phyloP scores from a whole-genome alignment of 352 stramenopile species.

The Globisporangium paroecandrum region DNA sequence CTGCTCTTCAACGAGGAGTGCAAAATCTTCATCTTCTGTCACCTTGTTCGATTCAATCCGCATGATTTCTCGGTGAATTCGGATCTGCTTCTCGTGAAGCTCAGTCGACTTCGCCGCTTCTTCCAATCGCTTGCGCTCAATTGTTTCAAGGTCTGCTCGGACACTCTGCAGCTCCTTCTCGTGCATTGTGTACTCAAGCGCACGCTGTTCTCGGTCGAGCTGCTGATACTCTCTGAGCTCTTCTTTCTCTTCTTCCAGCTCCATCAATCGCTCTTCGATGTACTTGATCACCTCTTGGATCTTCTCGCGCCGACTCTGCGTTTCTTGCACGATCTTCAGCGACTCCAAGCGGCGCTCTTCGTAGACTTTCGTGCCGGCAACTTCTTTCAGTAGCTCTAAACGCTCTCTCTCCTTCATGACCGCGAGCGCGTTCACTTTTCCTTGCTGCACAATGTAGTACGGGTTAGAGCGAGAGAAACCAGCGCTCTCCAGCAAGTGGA shows the following conservation, averaged over 20 bases:
- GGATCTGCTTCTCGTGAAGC: constrained; percentile 69
- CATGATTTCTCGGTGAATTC: constrained; percentile 47
- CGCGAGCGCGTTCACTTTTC: constrained; percentile 97
- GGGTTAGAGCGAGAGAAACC: constrained; percentile 99
- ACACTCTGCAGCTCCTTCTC: constrained; percentile 82
- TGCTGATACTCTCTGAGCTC: constrained; percentile 95
- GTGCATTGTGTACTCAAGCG: constrained; percentile 97
- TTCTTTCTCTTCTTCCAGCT: constrained; percentile 99
- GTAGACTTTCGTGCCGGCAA: constrained; percentile 98
- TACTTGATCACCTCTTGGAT: constrained; percentile 95
- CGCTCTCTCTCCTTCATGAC: constrained; percentile 98
- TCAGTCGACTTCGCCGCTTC: constrained; percentile 48
- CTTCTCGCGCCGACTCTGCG: constrained; percentile 92
- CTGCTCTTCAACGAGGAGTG: constrained; percentile 43
- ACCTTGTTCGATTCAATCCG: constrained; percentile 42
- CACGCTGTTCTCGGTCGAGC: constrained; percentile 93
- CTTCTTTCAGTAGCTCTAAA: constrained; percentile 97
- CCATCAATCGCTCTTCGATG: constrained; percentile 91
- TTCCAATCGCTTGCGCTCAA: constrained; percentile 65
- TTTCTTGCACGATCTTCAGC: constrained; percentile 97
- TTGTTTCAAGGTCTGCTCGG: constrained; percentile 52
- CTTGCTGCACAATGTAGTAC: constrained; percentile 99
- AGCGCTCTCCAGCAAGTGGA: constrained; percentile 96
- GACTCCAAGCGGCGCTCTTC: constrained; percentile 97
- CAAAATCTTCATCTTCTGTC: constrained; percentile 49